These are phyloP conservation scores for Komagataea norvegica DNA, from an alignment of 1,139 yeast genomes.

Conservation along the genomic window DNA sequence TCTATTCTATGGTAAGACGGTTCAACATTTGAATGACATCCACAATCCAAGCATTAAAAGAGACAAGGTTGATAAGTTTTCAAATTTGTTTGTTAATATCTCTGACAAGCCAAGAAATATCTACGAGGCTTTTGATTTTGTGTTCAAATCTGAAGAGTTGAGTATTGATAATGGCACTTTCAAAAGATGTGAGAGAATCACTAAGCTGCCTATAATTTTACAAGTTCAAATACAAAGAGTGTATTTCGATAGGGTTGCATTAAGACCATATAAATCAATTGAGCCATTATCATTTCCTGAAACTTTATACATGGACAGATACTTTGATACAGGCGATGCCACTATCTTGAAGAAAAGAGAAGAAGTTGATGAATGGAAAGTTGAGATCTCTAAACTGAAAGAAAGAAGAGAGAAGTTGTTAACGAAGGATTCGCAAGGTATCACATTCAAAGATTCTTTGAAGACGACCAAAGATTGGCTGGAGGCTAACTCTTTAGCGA, in stretches of 20 bases:
- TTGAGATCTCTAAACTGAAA: slow-evolving; percentile 43
- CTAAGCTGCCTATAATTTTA: slow-evolving; percentile 69
- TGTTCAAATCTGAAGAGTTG: slow-evolving; percentile 68
- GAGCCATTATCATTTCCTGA: slow-evolving; percentile 81
- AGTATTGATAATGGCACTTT: slow-evolving; percentile 68
- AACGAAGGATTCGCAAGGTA: slow-evolving; percentile 41
- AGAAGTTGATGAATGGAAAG: slow-evolving; percentile 63
- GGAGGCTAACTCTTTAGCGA: slow-evolving; percentile 31
- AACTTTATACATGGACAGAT: slow-evolving; percentile 78
- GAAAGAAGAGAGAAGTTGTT: slow-evolving; percentile 40
- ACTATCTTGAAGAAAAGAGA: slow-evolving; percentile 46
- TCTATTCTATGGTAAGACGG: slow-evolving; percentile 72
- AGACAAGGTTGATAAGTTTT: slow-evolving; percentile 69
- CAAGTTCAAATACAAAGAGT: slow-evolving; percentile 95
- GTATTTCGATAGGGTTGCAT: slow-evolving; percentile 70
- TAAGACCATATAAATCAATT: slow-evolving; percentile 74
- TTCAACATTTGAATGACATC: slow-evolving; percentile 47
- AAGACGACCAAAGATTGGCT: slow-evolving; percentile 54
- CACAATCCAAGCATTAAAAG: slow-evolving; percentile 34
- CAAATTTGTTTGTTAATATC: slow-evolving; percentile 76
- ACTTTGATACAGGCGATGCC: slow-evolving; percentile 66
- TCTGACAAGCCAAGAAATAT: slow-evolving; percentile 85
- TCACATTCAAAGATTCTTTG: slow-evolving; percentile 48
- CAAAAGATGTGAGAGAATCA: slow-evolving; percentile 67
- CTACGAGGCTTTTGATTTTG: slow-evolving; percentile 84